phyloP scores from a whole-genome alignment of 257 asterid species.

The Asclepias syriaca region DNA sequence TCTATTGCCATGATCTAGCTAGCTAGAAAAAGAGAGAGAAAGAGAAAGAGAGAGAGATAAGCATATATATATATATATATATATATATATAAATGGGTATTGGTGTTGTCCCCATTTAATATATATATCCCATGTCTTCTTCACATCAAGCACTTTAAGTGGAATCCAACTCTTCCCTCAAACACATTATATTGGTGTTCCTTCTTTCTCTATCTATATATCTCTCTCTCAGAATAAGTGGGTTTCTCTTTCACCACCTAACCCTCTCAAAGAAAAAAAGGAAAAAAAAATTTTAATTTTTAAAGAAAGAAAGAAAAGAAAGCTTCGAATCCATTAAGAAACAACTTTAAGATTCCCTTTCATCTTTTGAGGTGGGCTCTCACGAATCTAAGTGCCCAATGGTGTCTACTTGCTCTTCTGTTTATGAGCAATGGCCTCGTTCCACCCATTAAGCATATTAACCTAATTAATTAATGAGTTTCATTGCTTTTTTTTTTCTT shows the following conservation, averaged over 20 bases:
- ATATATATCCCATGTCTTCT: constrained; percentile 37
- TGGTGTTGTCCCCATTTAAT: constrained; percentile 33
- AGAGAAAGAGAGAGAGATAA: not conserved
- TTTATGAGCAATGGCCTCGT: constrained; percentile 47
- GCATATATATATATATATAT: constrained; percentile 16
- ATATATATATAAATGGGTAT: no score
- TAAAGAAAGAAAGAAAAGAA: not conserved
- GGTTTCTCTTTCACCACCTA: constrained; percentile 67
- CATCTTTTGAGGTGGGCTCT: constrained; percentile 60
- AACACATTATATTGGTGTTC: constrained; percentile 9
- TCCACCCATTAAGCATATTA: constrained; percentile 38
- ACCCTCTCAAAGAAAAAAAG: constrained; percentile 23
- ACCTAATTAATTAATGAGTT: not conserved
- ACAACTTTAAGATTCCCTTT: constrained; percentile 42
- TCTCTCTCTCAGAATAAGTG: constrained; percentile 20
- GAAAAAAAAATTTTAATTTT: not conserved
- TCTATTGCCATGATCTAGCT: constrained; percentile 19
- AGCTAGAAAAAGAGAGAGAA: not conserved
- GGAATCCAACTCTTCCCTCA: constrained; percentile 62
- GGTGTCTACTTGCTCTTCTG: constrained; percentile 36
- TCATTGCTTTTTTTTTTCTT: constrained; percentile 11
- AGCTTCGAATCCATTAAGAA: constrained; percentile 29
- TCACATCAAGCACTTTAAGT: constrained; percentile 54
- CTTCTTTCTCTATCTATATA: not conserved
- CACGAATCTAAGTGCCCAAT: constrained; percentile 72